Conservation (phyloP, 1,284 basidiomycete genomes). For the Serendipita sp. region DNA sequence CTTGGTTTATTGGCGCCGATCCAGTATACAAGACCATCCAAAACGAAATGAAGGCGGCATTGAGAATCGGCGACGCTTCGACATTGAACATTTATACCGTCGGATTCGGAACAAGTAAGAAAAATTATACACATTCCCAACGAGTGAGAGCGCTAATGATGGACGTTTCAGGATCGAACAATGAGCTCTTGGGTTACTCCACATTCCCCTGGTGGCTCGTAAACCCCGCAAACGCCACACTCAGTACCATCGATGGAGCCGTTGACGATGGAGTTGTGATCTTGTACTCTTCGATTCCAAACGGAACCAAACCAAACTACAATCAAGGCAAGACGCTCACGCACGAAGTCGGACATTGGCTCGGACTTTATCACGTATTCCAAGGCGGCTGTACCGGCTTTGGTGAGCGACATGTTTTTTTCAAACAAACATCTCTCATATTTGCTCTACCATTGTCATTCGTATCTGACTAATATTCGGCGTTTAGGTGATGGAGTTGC, state of each 20-base stretch:
- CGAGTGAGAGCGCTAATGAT: too few species aligned
- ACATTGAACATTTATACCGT: slow-evolving; percentile 40
- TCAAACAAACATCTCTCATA: too few species aligned
- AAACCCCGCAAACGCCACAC: neutral
- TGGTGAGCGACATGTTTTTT: slow-evolving; percentile 13
- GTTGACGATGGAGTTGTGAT: slow-evolving; percentile 37
- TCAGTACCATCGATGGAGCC: slow-evolving; percentile 28
- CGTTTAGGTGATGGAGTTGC: slow-evolving; percentile 28
- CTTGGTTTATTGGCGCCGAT: slow-evolving; percentile 25
- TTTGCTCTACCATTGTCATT: too few species aligned
- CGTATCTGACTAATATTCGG: too few species aligned
- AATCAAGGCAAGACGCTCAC: slow-evolving; percentile 38
- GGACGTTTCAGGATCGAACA: slow-evolving; percentile 18
- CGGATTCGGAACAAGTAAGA: slow-evolving; percentile 16
- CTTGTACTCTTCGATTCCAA: slow-evolving; percentile 35
- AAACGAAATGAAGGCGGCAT: slow-evolving; percentile 32
- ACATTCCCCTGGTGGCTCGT: slow-evolving; percentile 34
- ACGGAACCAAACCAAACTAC: slow-evolving; percentile 31
- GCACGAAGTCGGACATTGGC: slow-evolving; percentile 44
- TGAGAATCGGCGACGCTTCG: slow-evolving; percentile 29
- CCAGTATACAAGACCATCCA: slow-evolving; percentile 21
- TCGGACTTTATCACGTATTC: slow-evolving; percentile 46
- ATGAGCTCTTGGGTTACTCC: slow-evolving; percentile 35
- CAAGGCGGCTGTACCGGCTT: slow-evolving; percentile 36
- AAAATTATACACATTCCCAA: neutral